Evolutionary conservation across 768 basidiomycete species (phyloP).

Genomic region (Hericium coralloides): DNA sequence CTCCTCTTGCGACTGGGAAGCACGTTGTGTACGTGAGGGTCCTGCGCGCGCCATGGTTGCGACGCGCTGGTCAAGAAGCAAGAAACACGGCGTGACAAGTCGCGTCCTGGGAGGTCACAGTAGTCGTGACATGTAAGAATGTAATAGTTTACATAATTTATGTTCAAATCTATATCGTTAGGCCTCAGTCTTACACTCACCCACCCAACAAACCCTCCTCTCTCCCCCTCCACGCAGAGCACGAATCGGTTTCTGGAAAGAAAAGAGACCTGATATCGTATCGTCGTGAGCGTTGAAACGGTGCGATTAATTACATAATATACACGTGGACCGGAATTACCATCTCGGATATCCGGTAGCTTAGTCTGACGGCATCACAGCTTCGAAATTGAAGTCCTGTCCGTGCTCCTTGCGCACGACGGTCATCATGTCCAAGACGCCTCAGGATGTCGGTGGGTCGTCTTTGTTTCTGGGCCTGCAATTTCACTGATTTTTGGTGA

Average conservation of each 20-base stretch:
- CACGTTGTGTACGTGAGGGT: slow-evolving; percentile 30
- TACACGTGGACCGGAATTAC: too few relatives aligned
- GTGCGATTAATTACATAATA: neutral
- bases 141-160: neutral
- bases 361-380: neutral
- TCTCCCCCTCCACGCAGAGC: neutral
- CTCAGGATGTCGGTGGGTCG: neutral
- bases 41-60: slow-evolving; percentile 24
- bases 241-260: neutral
- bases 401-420: neutral
- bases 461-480: neutral
- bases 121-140: too few relatives aligned
- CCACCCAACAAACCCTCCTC: neutral
- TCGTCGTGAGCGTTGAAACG: neutral
- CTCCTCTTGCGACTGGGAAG: slow-evolving; percentile 22
- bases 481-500: neutral
- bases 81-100: neutral
- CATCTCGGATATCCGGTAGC: neutral
- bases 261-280: neutral
- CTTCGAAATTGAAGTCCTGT: neutral
- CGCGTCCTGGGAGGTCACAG: neutral
- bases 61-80: neutral
- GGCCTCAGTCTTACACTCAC: neutral
- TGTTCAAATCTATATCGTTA: neutral
- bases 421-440: neutral